A percentile compares a stretch with the other conserved stretches of the same genome.
phyloP scores from a whole-genome alignment of 1,139 yeast genomes.

The Taiozyma sp. region DNA sequence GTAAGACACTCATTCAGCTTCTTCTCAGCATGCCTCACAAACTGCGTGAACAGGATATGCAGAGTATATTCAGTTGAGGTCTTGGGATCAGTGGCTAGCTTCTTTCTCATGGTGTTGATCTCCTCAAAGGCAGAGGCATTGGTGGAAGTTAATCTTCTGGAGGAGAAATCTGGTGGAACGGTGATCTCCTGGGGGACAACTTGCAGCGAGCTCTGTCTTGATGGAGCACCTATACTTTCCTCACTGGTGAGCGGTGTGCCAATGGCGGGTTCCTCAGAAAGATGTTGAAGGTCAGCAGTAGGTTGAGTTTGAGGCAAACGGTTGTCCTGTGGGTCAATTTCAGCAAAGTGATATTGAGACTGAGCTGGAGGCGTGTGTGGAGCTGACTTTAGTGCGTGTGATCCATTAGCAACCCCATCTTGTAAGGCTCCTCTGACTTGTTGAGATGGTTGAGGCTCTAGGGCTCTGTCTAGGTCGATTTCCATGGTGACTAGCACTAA shows the following conservation, averaged over 20 bases:
- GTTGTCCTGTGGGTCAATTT: slow-evolving; percentile 15
- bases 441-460: slow-evolving; percentile 11
- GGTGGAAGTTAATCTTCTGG: slow-evolving; percentile 10
- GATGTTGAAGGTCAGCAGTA: neutral
- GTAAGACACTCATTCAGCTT: slow-evolving; percentile 73
- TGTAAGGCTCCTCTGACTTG: neutral
- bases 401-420: neutral
- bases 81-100: slow-evolving; percentile 57
- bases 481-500: slow-evolving; percentile 6
- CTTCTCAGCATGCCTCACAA: slow-evolving; percentile 88
- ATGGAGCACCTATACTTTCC: neutral
- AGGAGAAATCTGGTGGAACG: neutral
- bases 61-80: slow-evolving; percentile 91
- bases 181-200: neutral
- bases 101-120: slow-evolving; percentile 18
- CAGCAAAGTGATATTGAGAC: slow-evolving; percentile 14
- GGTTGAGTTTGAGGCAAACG: neutral
- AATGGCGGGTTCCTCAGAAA: neutral
- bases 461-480: slow-evolving; percentile 22
- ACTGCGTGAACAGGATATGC: slow-evolving; percentile 91
- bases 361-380: neutral
- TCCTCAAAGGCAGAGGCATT: slow-evolving; percentile 16
- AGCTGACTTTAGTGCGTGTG: slow-evolving; percentile 2
- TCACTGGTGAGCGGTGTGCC: neutral
- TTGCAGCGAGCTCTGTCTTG: neutral